A percentile compares a stretch with the other conserved stretches of the same genome.
These are phyloP conservation scores for Trichoderma reesei DNA, from an alignment of 495 filamentous ascomycete species.

Conservation along the genomic window DNA sequence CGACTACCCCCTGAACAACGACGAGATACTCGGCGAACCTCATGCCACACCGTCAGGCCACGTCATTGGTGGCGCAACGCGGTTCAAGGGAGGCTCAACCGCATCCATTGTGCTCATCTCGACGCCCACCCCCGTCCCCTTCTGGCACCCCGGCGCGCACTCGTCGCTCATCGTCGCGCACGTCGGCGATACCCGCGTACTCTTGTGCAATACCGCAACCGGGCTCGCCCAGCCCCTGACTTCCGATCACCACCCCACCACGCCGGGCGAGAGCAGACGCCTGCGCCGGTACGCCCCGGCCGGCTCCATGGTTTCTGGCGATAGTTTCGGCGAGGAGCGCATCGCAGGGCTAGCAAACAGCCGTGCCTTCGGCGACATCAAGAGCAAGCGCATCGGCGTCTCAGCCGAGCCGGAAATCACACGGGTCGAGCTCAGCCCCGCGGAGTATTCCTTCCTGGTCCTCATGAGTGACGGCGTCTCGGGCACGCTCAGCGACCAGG, in stretches of 20 bases:
- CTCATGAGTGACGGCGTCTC: slow-evolving; percentile 82
- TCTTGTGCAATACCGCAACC: slow-evolving; percentile 72
- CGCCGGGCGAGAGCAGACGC: slow-evolving; percentile 69
- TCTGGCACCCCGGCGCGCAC: slow-evolving; percentile 83
- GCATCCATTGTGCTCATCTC: slow-evolving; percentile 82
- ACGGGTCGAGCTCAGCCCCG: slow-evolving; percentile 61
- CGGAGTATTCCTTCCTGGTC: slow-evolving; percentile 80
- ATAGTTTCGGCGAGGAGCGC: slow-evolving; percentile 95
- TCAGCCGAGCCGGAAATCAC: slow-evolving; percentile 83
- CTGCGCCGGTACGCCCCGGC: slow-evolving; percentile 70
- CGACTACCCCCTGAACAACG: slow-evolving; percentile 69
- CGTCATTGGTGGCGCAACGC: slow-evolving; percentile 56
- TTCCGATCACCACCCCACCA: slow-evolving; percentile 81
- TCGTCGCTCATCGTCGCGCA: slow-evolving; percentile 81
- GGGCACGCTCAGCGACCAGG: slow-evolving; percentile 75
- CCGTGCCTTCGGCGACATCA: slow-evolving; percentile 85
- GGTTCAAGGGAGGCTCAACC: slow-evolving; percentile 87
- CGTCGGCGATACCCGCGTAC: slow-evolving; percentile 83
- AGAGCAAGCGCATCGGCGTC: slow-evolving; percentile 83
- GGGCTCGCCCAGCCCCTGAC: slow-evolving; percentile 74
- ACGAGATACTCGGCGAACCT: slow-evolving; percentile 65
- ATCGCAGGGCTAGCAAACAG: slow-evolving; percentile 91
- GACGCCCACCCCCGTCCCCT: slow-evolving; percentile 80
- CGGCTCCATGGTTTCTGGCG: slow-evolving; percentile 65
- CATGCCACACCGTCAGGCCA: slow-evolving; percentile 42